These are phyloP conservation scores for Dipteronia dyeriana DNA, from an alignment of 345 rosid genomes.

Conservation along the genomic window DNA sequence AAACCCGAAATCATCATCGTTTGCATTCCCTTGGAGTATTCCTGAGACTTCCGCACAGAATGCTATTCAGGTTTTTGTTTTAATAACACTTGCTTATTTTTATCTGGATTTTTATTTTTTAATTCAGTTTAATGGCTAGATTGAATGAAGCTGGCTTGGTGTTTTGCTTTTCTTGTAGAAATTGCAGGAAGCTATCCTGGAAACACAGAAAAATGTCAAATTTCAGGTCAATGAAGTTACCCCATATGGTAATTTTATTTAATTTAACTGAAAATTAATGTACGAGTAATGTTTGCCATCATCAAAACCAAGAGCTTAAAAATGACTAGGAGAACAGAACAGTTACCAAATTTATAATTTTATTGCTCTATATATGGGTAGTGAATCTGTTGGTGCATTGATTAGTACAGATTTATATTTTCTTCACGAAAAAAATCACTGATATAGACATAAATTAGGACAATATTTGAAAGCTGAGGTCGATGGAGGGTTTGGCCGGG, in stretches of 20 bases:
- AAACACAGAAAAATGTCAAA: slow-evolving; percentile 72
- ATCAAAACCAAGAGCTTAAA: too few species aligned
- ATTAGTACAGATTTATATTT: background rate
- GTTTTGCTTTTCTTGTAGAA: slow-evolving; percentile 39
- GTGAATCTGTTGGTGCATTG: background rate
- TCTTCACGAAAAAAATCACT: background rate
- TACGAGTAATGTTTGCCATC: too few species aligned
- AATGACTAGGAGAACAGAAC: background rate
- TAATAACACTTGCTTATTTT: background rate
- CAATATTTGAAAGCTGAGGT: slow-evolving; percentile 74
- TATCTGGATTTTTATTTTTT: background rate
- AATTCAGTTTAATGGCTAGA: background rate
- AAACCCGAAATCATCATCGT: slow-evolving; percentile 86
- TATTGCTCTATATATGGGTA: background rate
- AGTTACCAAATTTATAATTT: background rate
- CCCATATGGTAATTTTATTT: slow-evolving; percentile 55
- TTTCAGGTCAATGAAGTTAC: slow-evolving; percentile 58
- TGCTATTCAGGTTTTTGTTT: slow-evolving; percentile 53
- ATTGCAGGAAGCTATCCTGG: slow-evolving; percentile 64
- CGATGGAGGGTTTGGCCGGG: slow-evolving; percentile 74
- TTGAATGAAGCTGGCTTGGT: background rate
- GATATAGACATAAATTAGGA: slow-evolving; percentile 39
- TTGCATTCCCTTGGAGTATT: slow-evolving; percentile 69
- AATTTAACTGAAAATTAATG: background rate
- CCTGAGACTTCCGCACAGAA: slow-evolving; percentile 49